phyloP scores from a whole-genome alignment of 192 early-diverging fungal genomes.

The Backusella tuberculispora region DNA sequence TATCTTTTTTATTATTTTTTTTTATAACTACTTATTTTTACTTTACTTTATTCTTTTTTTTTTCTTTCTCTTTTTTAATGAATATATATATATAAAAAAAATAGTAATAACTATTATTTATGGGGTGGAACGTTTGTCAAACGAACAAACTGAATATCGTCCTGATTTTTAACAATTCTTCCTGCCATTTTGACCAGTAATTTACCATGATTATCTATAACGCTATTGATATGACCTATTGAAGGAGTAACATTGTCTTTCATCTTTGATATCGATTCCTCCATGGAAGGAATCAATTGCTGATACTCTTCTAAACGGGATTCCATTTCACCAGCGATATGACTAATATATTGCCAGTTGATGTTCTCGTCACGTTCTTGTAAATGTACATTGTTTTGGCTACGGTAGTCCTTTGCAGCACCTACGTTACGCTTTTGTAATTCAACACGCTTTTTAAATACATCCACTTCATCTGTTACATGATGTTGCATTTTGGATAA shows the following conservation, averaged over 20 bases:
- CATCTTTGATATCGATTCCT: background rate
- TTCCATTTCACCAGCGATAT: constrained; percentile 4
- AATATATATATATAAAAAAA: no score
- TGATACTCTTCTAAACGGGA: background rate
- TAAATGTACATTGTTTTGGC: background rate
- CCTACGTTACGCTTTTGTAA: background rate
- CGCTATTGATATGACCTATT: background rate
- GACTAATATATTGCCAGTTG: background rate
- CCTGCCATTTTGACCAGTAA: background rate
- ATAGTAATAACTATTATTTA: background rate
- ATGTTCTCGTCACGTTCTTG: background rate
- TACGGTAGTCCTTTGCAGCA: background rate
- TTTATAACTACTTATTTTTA: no score
- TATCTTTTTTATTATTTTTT: background rate
- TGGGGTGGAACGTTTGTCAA: background rate
- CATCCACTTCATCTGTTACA: background rate
- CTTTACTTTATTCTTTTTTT: no score
- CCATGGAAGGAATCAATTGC: background rate
- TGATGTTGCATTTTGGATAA: background rate
- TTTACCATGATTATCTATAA: background rate
- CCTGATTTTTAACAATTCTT: background rate
- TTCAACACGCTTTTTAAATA: background rate
- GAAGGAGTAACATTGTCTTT: background rate
- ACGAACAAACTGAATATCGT: background rate
- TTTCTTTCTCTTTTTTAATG: no score